Percentiles rank a stretch among this genome's conserved stretches.
Evolutionary conservation across 225 moss, liverwort and hornwort genomes (phyloP).

Genomic region (Bryoerythrophyllum caledonicum): DNA sequence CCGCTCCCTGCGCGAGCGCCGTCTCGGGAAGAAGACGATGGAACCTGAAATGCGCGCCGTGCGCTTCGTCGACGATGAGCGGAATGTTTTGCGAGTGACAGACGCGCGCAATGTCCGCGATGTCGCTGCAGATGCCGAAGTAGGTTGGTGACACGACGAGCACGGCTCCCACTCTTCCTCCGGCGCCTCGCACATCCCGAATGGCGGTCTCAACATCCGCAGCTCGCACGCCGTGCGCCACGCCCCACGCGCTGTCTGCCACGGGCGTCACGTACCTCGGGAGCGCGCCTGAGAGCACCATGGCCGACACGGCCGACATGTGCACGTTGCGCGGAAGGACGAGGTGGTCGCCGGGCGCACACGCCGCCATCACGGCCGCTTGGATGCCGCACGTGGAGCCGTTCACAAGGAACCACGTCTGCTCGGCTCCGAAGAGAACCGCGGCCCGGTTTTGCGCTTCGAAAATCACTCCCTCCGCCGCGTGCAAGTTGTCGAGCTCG

Average conservation of each 20-base stretch:
- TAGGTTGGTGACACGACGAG: conserved; percentile 90
- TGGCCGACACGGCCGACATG: conserved; percentile 78
- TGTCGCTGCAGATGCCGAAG: conserved; percentile 70
- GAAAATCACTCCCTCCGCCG: conserved; percentile 64
- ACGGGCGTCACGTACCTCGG: conserved; percentile 69
- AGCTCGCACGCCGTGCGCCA: conserved; percentile 56
- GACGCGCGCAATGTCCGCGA: conserved; percentile 48
- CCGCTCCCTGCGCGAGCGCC: conserved; percentile 80
- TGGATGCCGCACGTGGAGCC: conserved; percentile 95
- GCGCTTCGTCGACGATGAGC: conserved; percentile 88
- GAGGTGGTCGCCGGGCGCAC: conserved; percentile 65
- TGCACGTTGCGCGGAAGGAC: conserved; percentile 87
- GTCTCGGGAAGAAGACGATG: conserved; percentile 61
- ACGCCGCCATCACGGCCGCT: conserved; percentile 85
- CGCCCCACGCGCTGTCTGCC: conserved; percentile 59
- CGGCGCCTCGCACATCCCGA: conserved; percentile 39
- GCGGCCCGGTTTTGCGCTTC: conserved; percentile 74
- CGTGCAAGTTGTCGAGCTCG: conserved; percentile 90
- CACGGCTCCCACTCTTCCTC: conserved; percentile 73
- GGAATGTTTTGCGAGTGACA: conserved; percentile 60
- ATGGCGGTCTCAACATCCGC: conserved; percentile 55
- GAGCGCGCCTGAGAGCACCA: conserved; percentile 81
- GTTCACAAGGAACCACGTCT: conserved; percentile 86
- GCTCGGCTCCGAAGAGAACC: conserved; percentile 67
- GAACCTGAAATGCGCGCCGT: conserved; percentile 89